Evolutionary conservation across 176 grass and related monocot genomes (phyloP).

Genomic region (Zoysia japonica): DNA sequence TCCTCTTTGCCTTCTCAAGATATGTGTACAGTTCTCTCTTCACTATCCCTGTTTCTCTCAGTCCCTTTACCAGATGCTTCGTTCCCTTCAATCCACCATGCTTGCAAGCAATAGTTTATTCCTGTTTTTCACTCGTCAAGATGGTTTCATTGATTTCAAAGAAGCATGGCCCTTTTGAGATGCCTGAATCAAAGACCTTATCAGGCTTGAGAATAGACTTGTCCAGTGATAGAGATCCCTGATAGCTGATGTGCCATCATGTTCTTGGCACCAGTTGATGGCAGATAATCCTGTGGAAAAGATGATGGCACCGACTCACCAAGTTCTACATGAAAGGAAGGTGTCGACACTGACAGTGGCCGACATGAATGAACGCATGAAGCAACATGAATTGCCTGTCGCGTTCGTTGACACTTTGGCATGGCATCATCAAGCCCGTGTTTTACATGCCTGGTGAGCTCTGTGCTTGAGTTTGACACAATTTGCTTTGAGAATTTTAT

Average conservation of each 20-base stretch:
- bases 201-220: background rate
- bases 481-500: background rate
- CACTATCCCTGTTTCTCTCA: background rate
- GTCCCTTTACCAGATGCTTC: background rate
- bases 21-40: slow-evolving; percentile 48
- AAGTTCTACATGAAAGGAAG: background rate
- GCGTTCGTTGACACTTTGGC: background rate
- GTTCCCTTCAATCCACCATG: background rate
- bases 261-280: background rate
- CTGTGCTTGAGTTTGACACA: background rate
- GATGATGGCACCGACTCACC: background rate
- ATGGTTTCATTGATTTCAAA: background rate
- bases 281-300: background rate
- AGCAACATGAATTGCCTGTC: background rate
- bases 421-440: background rate
- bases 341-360: background rate
- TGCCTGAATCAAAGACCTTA: slow-evolving; percentile 38
- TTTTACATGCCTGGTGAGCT: background rate
- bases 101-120: background rate
- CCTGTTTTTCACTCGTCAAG: background rate
- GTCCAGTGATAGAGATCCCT: background rate
- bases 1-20: slow-evolving; percentile 28
- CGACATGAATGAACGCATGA: background rate
- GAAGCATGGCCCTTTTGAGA: background rate
- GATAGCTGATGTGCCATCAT: background rate